Base-by-base conservation (phyloP, 108 stramenopile genomes). In the Mayamaea pseudoterrestris region DNA sequence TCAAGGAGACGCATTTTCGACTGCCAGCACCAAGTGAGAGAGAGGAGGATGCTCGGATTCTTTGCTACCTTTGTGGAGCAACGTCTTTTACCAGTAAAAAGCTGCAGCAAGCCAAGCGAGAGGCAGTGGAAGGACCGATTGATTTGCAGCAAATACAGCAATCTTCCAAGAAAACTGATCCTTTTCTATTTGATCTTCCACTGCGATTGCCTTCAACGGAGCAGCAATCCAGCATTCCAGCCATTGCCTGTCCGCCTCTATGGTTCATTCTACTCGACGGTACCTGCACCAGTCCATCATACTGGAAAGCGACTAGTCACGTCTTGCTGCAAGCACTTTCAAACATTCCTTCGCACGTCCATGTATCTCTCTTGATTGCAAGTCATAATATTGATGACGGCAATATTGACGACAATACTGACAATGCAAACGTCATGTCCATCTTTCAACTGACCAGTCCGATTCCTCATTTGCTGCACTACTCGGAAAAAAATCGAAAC, bases 221-320 rank as follows among this genome's bases (percentile, higher is more conserved):
- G 39, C 24, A 43, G 17, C 44, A 37, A 1, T 59, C 41, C 20
- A 31, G 20, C 9, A 5, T 59, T 5, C 66, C 70, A 4, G 71
- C 71, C 44, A 65, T 45, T 49, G 44, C 50, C 0, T 73, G 72
- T 71, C 77, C 77, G 7, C 72, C 72, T 16, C 49, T 78, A 2
- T 71, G 68, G 66, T 68, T 65, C 51, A 48, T 74, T 44, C 53
- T 74, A 0, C 40, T 78, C 16, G 77, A 78, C 51, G 72, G 65
- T 2, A 24, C 61, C 42, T 35, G 45, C 9, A 31, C 13, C 31
- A 37, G 35, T 16, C n/a, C 32, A 35, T 7, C 29, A 21, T 34
- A 55, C 14, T 46, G 52, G 41, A 13, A 47, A 16, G 25, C 0
- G 26, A 40, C 27, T 21, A 14, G 26, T 3, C 41, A n/a, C 23